Evolutionary conservation across 2,329 filamentous ascomycete genomes (phyloP), one percentile per base, ranked within the genome.

Genomic region (Fulvia fulva): DNA sequence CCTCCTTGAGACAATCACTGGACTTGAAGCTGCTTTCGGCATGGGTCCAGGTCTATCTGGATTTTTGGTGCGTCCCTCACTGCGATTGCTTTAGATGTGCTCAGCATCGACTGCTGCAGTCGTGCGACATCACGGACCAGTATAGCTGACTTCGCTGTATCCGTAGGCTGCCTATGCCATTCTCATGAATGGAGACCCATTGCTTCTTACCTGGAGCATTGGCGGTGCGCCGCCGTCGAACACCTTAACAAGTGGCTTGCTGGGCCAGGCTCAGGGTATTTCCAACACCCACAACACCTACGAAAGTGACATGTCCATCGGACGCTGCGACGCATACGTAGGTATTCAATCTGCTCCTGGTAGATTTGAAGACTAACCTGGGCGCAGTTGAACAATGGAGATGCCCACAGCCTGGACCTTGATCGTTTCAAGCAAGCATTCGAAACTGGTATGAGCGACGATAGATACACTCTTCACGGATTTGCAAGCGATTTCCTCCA

Each of bases 281-380:
- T 65, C 64, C 4, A 65, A 63, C 43, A 61, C 64, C 8, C 72
- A 74, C 64, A 73, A 72, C 62, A 67, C 65, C 49, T 73, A 71
- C 57, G 71, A 73, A 57, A 59, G 62, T 19, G 72, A 74, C 53
- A 66, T 55, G 49, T 67, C 66, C 5, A 65, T 65, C 32, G 64
- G 53, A 26, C 65, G 64, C 23, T 47, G 37, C 16, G 66, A 68
- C 49, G 63, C 63, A 7, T 68, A 67, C 61, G 51, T 61, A 34
- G 54, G 41, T 44, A 44, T 14, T 21, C 19, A 51, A 12, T 32
- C 28, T 32, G 28, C 12, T 12, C 8, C 28, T 32, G 8, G n/a
- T 8, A 3, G 16, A 12, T 8, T 12, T n/a, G n/a, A 12, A 44
- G 41, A 44, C 41, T 19, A 16, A 22, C 41, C 41, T 44, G 16